phyloP scores from a whole-genome alignment of 495 filamentous ascomycete species.

The Hapsidospora chrysogenum region DNA sequence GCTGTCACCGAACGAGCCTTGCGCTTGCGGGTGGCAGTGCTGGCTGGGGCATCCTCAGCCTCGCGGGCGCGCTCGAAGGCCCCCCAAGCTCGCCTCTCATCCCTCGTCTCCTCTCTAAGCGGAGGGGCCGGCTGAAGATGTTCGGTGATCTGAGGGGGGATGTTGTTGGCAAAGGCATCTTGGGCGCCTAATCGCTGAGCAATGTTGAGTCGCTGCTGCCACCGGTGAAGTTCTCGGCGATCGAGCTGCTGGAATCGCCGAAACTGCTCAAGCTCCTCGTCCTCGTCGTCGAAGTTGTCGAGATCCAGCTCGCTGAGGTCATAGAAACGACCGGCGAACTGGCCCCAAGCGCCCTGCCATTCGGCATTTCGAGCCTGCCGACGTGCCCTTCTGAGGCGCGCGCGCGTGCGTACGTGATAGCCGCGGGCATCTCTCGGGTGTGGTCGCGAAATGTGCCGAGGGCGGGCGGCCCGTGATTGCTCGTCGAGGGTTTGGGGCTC shows the following conservation, averaged over 20 bases:
- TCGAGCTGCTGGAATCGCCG: conserved; percentile 39
- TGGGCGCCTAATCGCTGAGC: conserved; percentile 58
- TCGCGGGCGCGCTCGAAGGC: conserved; percentile 72
- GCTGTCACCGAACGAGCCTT: conserved; percentile 55
- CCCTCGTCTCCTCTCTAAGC: conserved; percentile 50
- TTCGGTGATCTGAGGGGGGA: conserved; percentile 16
- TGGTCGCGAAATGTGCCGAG: background rate
- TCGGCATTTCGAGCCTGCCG: conserved; percentile 29
- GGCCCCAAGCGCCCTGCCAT: conserved; percentile 39
- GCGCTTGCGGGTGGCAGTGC: conserved; percentile 39
- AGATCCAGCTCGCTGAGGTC: conserved; percentile 57
- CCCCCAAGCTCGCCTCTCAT: conserved; percentile 77
- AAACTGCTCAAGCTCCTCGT: conserved; percentile 27
- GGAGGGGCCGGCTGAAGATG: conserved; percentile 8
- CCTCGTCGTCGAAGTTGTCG: conserved; percentile 78
- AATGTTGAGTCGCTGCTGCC: conserved; percentile 66
- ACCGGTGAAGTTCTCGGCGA: conserved; percentile 47
- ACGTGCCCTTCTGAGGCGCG: conserved; percentile 25
- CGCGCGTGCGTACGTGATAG: conserved; percentile 23
- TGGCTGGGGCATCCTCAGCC: conserved; percentile 32
- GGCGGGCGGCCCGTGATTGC: conserved; percentile 4
- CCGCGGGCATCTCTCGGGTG: conserved; percentile 1
- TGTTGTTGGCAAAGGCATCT: conserved; percentile 48
- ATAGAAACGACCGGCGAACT: conserved; percentile 30
- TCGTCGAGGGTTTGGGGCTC: conserved; percentile 8